Evolutionary conservation across 2,329 filamentous ascomycete species (phyloP), one percentile per base, ranked within the genome.

Genomic region (Trichoderma cornu-damae): DNA sequence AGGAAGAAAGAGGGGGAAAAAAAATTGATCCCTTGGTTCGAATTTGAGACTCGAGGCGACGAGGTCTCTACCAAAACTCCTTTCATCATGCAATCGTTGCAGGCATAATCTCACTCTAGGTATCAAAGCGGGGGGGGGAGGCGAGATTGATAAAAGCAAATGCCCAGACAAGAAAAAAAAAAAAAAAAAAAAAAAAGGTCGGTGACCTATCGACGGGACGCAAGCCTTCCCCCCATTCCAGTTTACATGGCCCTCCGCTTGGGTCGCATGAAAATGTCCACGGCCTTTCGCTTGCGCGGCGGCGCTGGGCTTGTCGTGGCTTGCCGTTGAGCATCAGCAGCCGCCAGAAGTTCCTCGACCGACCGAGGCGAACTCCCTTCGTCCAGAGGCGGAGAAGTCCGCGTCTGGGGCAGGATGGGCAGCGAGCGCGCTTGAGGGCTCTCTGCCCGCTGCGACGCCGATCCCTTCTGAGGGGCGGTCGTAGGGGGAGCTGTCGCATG

Each of bases 181-280:
- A 2, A 46, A 38, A 35, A 24, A 26, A 14, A 26, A 38, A 57
- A 20, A 35, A 18, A 4, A 4, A 49, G 22, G 38, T 26, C 7
- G 22, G 38, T n/a, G 9, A n/a, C 24, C 28, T 2, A 6, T 9
- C 5, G 14, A 8, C 28, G n/a, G n/a, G n/a, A n/a, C n/a, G n/a
- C n/a, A n/a, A n/a, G n/a, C n/a, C n/a, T n/a, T 28, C 22, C 11
- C 11, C 4, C 22, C 12, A 20, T 38, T 58, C 58, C 7, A 48
- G 35, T 32, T 30, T 22, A 50, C n/a, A n/a, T n/a, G 43, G 42
- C 60, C 53, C 64, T 65, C 65, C 75, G 79, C 66, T 77, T 78
- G 5, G 71, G 75, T 43, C 69, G 72, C 76, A 80, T 79, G 60
- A 82, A 82, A n/a, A 80, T 69, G 60, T 75, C 75, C 4, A 76